Conservation (phyloP, 1,284 basidiomycete species). For the Coriolopsis trogii region DNA sequence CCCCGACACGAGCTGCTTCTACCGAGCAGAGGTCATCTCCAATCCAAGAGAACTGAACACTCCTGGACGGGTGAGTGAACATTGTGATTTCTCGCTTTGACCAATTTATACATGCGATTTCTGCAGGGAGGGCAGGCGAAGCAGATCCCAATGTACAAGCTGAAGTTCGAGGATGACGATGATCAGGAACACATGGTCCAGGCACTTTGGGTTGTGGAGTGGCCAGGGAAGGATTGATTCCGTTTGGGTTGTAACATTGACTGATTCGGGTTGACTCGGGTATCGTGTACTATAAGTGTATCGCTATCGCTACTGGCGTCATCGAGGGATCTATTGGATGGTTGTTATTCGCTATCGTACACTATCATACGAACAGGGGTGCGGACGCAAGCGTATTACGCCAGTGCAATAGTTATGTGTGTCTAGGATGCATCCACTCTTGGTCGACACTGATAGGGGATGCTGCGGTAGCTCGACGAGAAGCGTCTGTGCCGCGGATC, state of each 20-base stretch:
- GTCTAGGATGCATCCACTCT: too few relatives aligned
- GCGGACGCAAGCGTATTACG: too few relatives aligned
- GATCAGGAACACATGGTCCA: conserved; percentile 74
- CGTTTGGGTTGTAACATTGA: background rate
- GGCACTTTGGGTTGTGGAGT: conserved; percentile 78
- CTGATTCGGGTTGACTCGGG: background rate
- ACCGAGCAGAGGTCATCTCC: conserved; percentile 76
- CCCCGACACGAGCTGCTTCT: conserved; percentile 86
- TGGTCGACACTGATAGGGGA: too few relatives aligned
- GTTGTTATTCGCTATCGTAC: too few relatives aligned
- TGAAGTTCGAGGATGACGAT: conserved; percentile 84
- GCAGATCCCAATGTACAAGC: conserved; percentile 61
- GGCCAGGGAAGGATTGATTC: conserved; percentile 47
- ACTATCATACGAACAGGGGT: too few relatives aligned
- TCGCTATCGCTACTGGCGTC: background rate
- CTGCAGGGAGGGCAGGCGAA: conserved; percentile 7
- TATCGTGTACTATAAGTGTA: conserved; percentile 11
- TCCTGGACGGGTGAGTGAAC: conserved; percentile 49
- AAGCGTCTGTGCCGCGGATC: too few relatives aligned
- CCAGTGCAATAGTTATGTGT: too few relatives aligned
- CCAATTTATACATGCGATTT: background rate
- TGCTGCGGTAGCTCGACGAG: too few relatives aligned
- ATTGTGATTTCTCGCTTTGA: background rate
- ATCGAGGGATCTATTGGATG: too few relatives aligned
- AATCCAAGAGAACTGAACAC: conserved; percentile 61